A percentile compares a stretch with the other conserved stretches of the same genome.
These are phyloP conservation scores for Apiospora koreana DNA, from an alignment of 2,329 filamentous ascomycete species.

Conservation along the genomic window DNA sequence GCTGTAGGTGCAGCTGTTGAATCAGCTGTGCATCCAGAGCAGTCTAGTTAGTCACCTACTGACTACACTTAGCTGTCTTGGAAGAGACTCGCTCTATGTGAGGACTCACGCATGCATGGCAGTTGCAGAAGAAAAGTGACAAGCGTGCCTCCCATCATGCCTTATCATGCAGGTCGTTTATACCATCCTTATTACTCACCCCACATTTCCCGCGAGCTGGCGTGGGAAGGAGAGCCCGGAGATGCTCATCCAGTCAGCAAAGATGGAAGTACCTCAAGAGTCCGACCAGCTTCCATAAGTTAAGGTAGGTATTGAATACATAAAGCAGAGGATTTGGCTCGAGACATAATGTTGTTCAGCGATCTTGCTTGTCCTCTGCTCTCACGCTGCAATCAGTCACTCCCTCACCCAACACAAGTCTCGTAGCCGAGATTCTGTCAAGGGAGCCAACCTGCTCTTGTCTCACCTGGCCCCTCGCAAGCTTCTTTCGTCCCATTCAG, in stretches of 20 bases:
- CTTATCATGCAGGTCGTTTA: background rate
- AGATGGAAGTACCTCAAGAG: background rate
- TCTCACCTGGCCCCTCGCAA: background rate
- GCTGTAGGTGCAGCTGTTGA: background rate
- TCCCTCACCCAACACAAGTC: background rate
- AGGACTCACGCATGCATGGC: background rate
- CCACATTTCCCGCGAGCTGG: background rate
- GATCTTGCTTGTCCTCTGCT: background rate
- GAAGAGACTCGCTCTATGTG: background rate
- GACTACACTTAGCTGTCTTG: background rate
- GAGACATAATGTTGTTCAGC: background rate
- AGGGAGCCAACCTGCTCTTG: background rate
- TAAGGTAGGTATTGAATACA: background rate
- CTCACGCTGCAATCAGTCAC: background rate
- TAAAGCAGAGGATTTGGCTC: background rate
- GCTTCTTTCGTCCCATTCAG: background rate
- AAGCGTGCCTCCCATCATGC: background rate
- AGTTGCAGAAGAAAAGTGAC: slow-evolving; percentile 2
- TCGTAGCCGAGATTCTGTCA: background rate
- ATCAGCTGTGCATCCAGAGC: background rate
- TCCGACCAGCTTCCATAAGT: too few species aligned
- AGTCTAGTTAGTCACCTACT: background rate
- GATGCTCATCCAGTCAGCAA: background rate
- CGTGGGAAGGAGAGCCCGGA: background rate
- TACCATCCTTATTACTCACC: background rate